Evolutionary conservation across 192 early-diverging fungal genomes (phyloP).

Genomic region (Coemansia sp.): DNA sequence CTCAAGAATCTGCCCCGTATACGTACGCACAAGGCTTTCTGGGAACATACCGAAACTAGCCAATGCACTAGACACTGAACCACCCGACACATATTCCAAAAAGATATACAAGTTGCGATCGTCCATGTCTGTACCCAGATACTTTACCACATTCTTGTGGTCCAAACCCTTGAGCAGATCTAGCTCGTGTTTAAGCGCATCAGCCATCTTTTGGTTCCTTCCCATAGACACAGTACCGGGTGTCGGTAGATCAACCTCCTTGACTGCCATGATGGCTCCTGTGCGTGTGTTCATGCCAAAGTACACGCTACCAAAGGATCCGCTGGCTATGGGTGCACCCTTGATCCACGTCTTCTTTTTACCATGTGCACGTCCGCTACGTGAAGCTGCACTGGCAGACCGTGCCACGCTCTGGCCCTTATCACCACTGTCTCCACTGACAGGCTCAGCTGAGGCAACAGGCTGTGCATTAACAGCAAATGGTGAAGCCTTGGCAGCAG

Average conservation of each 20-base stretch:
- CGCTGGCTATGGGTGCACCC: constrained; percentile 88
- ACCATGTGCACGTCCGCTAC: constrained; percentile 7
- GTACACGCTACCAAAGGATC: constrained; percentile 96
- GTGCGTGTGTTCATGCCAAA: constrained; percentile 83
- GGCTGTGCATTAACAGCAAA: too few relatives aligned
- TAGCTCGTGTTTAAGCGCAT: constrained; percentile 88
- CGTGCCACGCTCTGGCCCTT: constrained; percentile 21
- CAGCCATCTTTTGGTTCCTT: constrained; percentile 75
- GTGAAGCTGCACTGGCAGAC: constrained; percentile 15
- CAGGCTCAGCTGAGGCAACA: not conserved
- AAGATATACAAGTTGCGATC: constrained; percentile 84
- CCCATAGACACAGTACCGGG: constrained; percentile 65
- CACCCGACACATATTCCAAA: constrained; percentile 97
- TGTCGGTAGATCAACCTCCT: constrained; percentile 84
- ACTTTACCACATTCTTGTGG: constrained; percentile 95
- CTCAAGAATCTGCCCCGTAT: constrained; percentile 86
- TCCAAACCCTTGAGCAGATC: constrained; percentile 83
- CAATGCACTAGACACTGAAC: constrained; percentile 84
- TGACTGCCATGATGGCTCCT: constrained; percentile 95
- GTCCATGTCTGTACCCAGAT: constrained; percentile 83
- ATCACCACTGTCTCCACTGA: constrained; percentile 1
- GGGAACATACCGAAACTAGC: constrained; percentile 85
- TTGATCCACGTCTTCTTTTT: constrained; percentile 71
- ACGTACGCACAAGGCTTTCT: constrained; percentile 74
- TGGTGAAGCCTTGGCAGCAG: too few relatives aligned